A percentile compares a stretch with the other conserved stretches of the same genome.
These are phyloP conservation scores for Senecio squalidus DNA, from an alignment of 140 eudicot species.

Conservation along the genomic window DNA sequence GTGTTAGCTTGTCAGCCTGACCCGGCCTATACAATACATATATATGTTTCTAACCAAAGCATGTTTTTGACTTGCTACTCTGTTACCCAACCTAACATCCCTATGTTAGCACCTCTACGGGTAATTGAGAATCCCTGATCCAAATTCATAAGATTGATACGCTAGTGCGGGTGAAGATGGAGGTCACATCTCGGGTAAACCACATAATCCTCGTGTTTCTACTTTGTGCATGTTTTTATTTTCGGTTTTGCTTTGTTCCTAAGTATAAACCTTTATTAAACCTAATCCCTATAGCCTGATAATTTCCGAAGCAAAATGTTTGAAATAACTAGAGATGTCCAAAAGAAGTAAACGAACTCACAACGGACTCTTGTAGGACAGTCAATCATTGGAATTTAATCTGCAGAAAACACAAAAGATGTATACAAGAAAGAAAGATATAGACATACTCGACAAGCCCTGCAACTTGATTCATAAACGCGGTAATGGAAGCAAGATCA, in stretches of 20 bases:
- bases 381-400: background rate
- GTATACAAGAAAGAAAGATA: constrained; percentile 5
- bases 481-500: constrained; percentile 49
- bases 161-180: background rate
- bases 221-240: background rate
- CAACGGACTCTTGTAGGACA: background rate
- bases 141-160: background rate
- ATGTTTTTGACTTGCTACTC: no score
- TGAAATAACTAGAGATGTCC: background rate
- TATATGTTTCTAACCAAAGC: no score
- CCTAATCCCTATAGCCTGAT: no score
- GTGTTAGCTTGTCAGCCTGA: no score
- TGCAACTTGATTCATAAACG: constrained; percentile 64
- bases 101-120: background rate
- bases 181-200: background rate
- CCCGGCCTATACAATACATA: no score
- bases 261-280: background rate
- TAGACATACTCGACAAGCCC: constrained; percentile 62
- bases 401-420: background rate
- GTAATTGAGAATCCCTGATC: background rate
- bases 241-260: no score
- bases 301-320: background rate
- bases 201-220: background rate
- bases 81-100: background rate
- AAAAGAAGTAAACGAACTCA: background rate